A percentile compares a stretch with the other conserved stretches of the same genome.
Conservation (phyloP, 1,139 yeast genomes). For the Saccharomyces pastorianus region DNA sequence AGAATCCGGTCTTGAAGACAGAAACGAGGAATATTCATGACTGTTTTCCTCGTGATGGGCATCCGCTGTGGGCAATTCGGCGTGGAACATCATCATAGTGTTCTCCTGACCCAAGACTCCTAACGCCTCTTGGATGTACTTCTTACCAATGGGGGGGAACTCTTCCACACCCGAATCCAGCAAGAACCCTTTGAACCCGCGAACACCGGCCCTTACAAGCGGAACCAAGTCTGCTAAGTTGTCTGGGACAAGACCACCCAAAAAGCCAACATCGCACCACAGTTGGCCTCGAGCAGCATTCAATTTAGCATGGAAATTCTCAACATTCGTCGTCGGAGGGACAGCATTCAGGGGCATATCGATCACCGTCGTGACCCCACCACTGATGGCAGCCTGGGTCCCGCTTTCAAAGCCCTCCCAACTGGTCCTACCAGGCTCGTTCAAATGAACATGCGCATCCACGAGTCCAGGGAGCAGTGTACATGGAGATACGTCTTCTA, state of each 20-base stretch:
- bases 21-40: constrained; percentile 61
- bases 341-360: constrained; percentile 96
- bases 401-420: constrained; percentile 97
- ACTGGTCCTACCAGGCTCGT: constrained; percentile 90
- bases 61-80: constrained; percentile 63
- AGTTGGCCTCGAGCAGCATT: constrained; percentile 72
- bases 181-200: constrained; percentile 87
- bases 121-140: constrained; percentile 60
- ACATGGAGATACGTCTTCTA: constrained; percentile 53
- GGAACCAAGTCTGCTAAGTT: constrained; percentile 65
- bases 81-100: constrained; percentile 84
- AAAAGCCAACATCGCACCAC: constrained; percentile 91
- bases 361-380: constrained; percentile 91
- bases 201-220: constrained; percentile 70
- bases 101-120: constrained; percentile 50
- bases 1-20: constrained; percentile 80
- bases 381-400: constrained; percentile 84
- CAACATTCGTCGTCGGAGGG: constrained; percentile 85
- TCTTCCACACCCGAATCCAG: constrained; percentile 92
- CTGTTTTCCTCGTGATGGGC: constrained; percentile 42
- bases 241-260: constrained; percentile 90
- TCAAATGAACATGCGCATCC: constrained; percentile 86
- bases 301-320: constrained; percentile 64
- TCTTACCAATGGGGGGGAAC: constrained; percentile 69
- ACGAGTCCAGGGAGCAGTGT: constrained; percentile 83